Evolutionary conservation across 2,329 filamentous ascomycete species (phyloP).

Genomic region (Microsporum audouinii): DNA sequence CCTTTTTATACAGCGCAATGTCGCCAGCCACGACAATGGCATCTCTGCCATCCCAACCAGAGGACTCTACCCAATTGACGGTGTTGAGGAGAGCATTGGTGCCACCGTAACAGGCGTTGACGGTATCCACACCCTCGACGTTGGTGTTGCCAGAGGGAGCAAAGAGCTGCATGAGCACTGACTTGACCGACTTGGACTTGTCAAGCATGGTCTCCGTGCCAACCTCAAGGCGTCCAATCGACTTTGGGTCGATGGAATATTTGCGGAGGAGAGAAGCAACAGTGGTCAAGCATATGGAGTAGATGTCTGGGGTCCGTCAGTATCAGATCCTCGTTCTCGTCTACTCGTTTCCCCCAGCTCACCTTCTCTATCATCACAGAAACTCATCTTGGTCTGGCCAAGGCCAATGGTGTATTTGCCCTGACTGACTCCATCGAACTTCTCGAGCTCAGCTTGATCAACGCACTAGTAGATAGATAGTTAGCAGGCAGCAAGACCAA

Average conservation of each 20-base stretch:
- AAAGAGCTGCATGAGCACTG: conserved; percentile 70
- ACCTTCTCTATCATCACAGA: conserved; percentile 85
- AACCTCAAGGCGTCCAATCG: conserved; percentile 65
- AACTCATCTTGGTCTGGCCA: conserved; percentile 84
- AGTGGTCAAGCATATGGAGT: conserved; percentile 70
- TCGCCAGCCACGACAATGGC: conserved; percentile 66
- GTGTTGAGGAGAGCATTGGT: conserved; percentile 70
- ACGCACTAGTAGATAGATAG: conserved; percentile 51
- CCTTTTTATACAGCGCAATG: conserved; percentile 71
- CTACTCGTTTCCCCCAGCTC: conserved; percentile 19
- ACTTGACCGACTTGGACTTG: conserved; percentile 78
- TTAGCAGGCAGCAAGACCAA: conserved; percentile 8
- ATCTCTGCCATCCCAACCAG: conserved; percentile 70
- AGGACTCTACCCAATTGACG: conserved; percentile 73
- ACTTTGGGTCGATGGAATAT: conserved; percentile 67
- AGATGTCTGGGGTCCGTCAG: conserved; percentile 53
- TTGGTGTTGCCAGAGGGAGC: conserved; percentile 58
- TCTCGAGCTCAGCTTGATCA: conserved; percentile 70
- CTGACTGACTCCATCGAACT: conserved; percentile 69
- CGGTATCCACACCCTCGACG: conserved; percentile 64
- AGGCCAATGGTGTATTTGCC: conserved; percentile 89
- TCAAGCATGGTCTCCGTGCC: conserved; percentile 70
- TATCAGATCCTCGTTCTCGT: too few relatives aligned
- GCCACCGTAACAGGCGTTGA: conserved; percentile 73
- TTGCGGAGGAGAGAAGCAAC: conserved; percentile 68